Evolutionary conservation across 352 stramenopile genomes (phyloP).

Genomic region (Phytophthora tentaculata): DNA sequence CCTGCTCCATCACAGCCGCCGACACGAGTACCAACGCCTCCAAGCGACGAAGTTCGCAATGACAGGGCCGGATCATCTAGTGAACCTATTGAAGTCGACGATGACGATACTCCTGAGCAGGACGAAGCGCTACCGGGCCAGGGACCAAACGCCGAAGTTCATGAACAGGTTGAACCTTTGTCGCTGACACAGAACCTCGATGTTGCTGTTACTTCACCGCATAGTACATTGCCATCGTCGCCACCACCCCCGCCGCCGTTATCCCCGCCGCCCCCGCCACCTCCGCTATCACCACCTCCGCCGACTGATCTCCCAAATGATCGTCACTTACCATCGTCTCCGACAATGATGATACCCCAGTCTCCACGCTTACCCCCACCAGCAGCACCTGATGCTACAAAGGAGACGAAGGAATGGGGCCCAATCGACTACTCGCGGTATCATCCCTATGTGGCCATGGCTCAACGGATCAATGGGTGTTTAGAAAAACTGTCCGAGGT

Average conservation of each 20-base stretch:
- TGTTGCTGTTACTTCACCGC: slow-evolving; percentile 17
- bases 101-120: slow-evolving; percentile 57
- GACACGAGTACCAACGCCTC: background rate
- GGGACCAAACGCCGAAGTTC: slow-evolving; percentile 1
- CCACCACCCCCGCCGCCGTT: slow-evolving; percentile 54
- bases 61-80: slow-evolving; percentile 3
- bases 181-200: slow-evolving; percentile 13
- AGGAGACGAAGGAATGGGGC: slow-evolving; percentile 24
- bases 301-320: slow-evolving; percentile 22
- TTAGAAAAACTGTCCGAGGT: slow-evolving; percentile 80
- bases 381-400: slow-evolving; percentile 9
- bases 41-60: background rate
- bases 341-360: slow-evolving; percentile 47
- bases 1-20: slow-evolving; percentile 14
- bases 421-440: slow-evolving; percentile 82
- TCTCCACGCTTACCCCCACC: slow-evolving; percentile 39
- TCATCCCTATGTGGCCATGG: slow-evolving; percentile 67
- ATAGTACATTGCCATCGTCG: slow-evolving; percentile 27
- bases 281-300: slow-evolving; percentile 33
- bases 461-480: slow-evolving; percentile 82
- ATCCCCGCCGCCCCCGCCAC: slow-evolving; percentile 53
- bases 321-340: slow-evolving; percentile 37
- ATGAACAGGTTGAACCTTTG: slow-evolving; percentile 24
- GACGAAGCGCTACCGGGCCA: slow-evolving; percentile 59
- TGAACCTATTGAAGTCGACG: slow-evolving; percentile 37